Evolutionary conservation across 805 yeast genomes (phyloP).

Genomic region (Kodamaea kakaduensis): DNA sequence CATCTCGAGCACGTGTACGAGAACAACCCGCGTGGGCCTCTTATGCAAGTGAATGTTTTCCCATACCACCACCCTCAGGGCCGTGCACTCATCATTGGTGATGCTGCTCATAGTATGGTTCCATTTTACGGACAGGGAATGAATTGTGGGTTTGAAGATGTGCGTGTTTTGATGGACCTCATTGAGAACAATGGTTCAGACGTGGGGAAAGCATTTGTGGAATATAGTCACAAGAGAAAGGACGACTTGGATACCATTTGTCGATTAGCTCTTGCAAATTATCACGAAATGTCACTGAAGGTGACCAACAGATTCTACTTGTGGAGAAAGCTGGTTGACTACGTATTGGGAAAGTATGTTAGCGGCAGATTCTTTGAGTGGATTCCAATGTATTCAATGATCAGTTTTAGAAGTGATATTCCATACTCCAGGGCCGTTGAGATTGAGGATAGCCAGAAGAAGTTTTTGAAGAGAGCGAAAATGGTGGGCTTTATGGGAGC

Average conservation of each 20-base stretch:
- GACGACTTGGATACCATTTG: conserved; percentile 72
- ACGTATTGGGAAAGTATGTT: conserved; percentile 51
- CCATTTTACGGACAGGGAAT: conserved; percentile 98
- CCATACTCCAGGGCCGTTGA: conserved; percentile 66
- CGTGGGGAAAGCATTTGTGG: conserved; percentile 47
- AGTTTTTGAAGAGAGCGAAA: conserved; percentile 39
- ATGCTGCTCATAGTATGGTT: conserved; percentile 95
- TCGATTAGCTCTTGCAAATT: conserved; percentile 74
- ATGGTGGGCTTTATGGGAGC: conserved; percentile 16
- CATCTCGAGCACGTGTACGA: conserved; percentile 47
- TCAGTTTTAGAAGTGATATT: conserved; percentile 81
- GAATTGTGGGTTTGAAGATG: conserved; percentile 95
- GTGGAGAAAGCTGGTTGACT: conserved; percentile 66
- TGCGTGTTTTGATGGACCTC: conserved; percentile 57
- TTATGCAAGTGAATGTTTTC: conserved; percentile 64
- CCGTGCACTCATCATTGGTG: conserved; percentile 72
- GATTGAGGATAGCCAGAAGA: conserved; percentile 51
- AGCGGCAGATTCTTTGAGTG: conserved; percentile 50
- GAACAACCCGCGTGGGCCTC: conserved; percentile 69
- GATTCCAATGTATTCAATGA: conserved; percentile 91
- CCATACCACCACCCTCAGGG: conserved; percentile 65
- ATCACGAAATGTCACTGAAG: conserved; percentile 80
- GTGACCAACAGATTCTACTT: conserved; percentile 62
- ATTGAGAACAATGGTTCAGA: conserved; percentile 37
- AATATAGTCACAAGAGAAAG: conserved; percentile 53